phyloP scores from a whole-genome alignment of 2,329 filamentous ascomycete species.

The Elsinoe perseae region DNA sequence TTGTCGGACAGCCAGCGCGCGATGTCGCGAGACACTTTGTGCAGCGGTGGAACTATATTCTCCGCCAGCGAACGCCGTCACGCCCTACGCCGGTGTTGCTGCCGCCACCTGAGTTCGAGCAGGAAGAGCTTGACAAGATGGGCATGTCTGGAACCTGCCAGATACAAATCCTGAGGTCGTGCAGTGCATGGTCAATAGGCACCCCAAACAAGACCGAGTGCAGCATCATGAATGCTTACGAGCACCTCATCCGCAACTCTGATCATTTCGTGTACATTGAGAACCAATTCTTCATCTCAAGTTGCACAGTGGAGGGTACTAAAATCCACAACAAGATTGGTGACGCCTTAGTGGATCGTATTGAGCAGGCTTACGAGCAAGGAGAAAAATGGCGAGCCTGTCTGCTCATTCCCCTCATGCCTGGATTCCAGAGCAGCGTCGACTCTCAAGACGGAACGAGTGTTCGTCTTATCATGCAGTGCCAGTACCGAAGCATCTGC shows the following conservation, averaged over 20 bases:
- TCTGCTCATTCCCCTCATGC: slow-evolving; percentile 88
- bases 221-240: slow-evolving; percentile 92
- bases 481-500: slow-evolving; percentile 92
- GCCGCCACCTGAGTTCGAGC: slow-evolving; percentile 84
- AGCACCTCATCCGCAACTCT: slow-evolving; percentile 88
- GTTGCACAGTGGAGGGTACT: slow-evolving; percentile 76
- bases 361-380: slow-evolving; percentile 73
- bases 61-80: slow-evolving; percentile 86
- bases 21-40: slow-evolving; percentile 95
- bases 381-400: slow-evolving; percentile 85
- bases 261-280: slow-evolving; percentile 98
- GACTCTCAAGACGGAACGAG: slow-evolving; percentile 90
- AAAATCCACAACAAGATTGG: slow-evolving; percentile 90
- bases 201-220: slow-evolving; percentile 76
- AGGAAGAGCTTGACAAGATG: slow-evolving; percentile 75
- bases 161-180: slow-evolving; percentile 88
- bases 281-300: slow-evolving; percentile 97
- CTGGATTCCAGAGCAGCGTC: slow-evolving; percentile 96
- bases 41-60: slow-evolving; percentile 94
- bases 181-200: slow-evolving; percentile 83
- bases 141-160: slow-evolving; percentile 92
- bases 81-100: slow-evolving; percentile 88
- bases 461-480: slow-evolving; percentile 91
- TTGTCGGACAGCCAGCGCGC: slow-evolving; percentile 88
- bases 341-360: slow-evolving; percentile 86